phyloP scores from a whole-genome alignment of 225 moss, liverwort and hornwort genomes.

The Neckera pumila region DNA sequence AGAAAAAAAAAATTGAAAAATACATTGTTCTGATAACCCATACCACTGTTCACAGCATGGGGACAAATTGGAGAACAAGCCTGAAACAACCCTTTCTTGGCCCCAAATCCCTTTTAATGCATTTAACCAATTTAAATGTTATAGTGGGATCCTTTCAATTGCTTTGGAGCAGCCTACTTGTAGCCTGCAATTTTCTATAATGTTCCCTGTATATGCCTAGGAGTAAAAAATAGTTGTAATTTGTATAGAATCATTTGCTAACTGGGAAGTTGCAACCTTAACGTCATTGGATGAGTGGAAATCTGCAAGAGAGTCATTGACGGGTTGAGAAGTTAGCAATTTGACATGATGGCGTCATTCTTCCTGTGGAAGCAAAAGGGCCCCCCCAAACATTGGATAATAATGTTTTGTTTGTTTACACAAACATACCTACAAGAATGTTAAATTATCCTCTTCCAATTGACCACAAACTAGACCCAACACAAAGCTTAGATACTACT shows the following conservation, averaged over 20 bases:
- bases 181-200: too few species aligned
- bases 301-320: not conserved
- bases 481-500: not conserved
- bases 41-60: too few species aligned
- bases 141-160: too few species aligned
- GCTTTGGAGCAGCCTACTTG: too few species aligned
- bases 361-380: not conserved
- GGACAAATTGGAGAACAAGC: too few species aligned
- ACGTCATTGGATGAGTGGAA: not conserved
- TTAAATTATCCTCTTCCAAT: not conserved
- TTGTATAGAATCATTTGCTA: not conserved
- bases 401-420: not conserved
- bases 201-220: fast-evolving
- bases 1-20: too few species aligned
- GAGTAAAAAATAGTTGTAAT: not conserved
- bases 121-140: too few species aligned
- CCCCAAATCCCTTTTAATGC: too few species aligned
- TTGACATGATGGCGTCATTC: fast-evolving
- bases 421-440: not conserved
- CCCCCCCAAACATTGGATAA: not conserved
- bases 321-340: not conserved
- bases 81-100: too few species aligned
- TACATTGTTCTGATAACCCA: too few species aligned
- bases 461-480: not conserved
- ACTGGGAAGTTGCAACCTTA: not conserved